These are phyloP conservation scores for Cladorrhinum sp. DNA, from an alignment of 2,329 filamentous ascomycete species.

Conservation along the genomic window DNA sequence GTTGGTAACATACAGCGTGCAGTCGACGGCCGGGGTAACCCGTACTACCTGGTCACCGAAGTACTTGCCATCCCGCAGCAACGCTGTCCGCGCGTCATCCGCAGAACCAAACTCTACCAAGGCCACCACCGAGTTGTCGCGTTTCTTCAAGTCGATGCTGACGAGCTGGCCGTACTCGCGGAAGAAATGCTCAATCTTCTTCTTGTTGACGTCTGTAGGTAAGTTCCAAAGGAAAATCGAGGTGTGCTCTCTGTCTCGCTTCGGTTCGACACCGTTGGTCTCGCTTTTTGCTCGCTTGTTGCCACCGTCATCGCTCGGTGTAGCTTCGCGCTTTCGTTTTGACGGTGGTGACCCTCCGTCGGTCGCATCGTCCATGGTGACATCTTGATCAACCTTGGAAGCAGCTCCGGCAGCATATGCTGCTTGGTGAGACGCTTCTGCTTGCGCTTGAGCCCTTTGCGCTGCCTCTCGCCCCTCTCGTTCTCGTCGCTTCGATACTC, in stretches of 20 bases:
- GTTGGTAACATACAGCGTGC: constrained; percentile 87
- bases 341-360: constrained; percentile 36
- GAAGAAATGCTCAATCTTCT: constrained; percentile 83
- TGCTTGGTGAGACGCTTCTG: constrained; percentile 33
- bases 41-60: constrained; percentile 70
- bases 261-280: constrained; percentile 42
- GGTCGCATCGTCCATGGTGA: constrained; percentile 26
- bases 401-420: constrained; percentile 31
- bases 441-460: constrained; percentile 27
- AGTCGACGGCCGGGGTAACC: constrained; percentile 70
- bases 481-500: constrained; percentile 60
- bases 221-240: constrained; percentile 79
- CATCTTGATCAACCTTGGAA: constrained; percentile 21
- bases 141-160: constrained; percentile 65
- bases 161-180: constrained; percentile 84
- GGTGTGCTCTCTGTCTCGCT: constrained; percentile 87
- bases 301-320: constrained; percentile 47
- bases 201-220: constrained; percentile 65
- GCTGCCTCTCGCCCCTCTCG: constrained; percentile 61
- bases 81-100: constrained; percentile 77
- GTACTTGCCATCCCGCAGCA: constrained; percentile 76
- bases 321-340: constrained; percentile 74
- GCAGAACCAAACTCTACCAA: constrained; percentile 80
- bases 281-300: constrained; percentile 66
- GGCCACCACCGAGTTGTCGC: constrained; percentile 61